These are phyloP conservation scores for Mallotus japonicus DNA, from an alignment of 441 rosid genomes.

Conservation along the genomic window DNA sequence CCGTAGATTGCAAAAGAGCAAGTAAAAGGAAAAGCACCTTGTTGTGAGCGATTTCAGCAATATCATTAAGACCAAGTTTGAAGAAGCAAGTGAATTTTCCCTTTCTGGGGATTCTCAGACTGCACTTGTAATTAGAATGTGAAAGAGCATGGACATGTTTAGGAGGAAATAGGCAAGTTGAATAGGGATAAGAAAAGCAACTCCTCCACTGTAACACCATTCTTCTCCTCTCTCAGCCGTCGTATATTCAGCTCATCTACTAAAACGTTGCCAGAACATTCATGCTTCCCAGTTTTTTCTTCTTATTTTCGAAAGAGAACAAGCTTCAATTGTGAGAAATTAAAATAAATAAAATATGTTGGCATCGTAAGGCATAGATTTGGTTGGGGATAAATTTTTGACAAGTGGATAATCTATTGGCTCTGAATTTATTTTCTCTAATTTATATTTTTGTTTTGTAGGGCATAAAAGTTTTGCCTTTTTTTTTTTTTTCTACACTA, in stretches of 20 bases:
- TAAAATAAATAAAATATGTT: no score
- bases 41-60: conserved; percentile 61
- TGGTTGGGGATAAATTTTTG: no score
- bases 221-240: not conserved
- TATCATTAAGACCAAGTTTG: conserved; percentile 48
- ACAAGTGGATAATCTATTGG: no score
- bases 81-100: conserved; percentile 34
- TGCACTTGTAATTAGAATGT: not conserved
- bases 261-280: not conserved
- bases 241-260: not conserved
- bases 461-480: no score
- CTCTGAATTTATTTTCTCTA: no score
- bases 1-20: not conserved
- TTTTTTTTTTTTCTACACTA: no score
- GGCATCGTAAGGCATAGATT: no score
- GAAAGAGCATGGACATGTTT: not conserved
- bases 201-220: conserved; percentile 19
- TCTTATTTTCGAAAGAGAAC: no score
- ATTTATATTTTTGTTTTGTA: no score
- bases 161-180: conserved; percentile 11
- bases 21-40: conserved; percentile 34
- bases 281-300: no score
- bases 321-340: no score
- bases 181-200: conserved; percentile 9
- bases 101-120: conserved; percentile 6